Conservation (phyloP, 78 protist genomes). For the Tieghemostelium lacteum region DNA sequence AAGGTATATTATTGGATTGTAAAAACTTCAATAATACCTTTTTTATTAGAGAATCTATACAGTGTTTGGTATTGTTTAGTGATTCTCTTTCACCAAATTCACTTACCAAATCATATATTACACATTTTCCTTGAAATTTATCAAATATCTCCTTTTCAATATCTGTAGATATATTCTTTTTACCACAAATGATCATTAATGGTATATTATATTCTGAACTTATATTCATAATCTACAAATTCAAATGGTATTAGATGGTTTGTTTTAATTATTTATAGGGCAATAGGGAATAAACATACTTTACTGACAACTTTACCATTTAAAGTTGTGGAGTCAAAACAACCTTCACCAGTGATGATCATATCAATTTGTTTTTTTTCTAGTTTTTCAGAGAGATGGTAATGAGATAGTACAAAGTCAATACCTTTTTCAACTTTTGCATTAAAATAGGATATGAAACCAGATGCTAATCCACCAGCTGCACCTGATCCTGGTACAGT, state of each 20-base stretch:
- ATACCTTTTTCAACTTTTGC: slow-evolving; percentile 33
- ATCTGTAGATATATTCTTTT: background rate
- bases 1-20: too few species aligned
- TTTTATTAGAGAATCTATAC: slow-evolving; percentile 6
- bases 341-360: slow-evolving; percentile 78
- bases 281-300: background rate
- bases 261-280: background rate
- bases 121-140: background rate
- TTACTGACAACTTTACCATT: slow-evolving; percentile 35
- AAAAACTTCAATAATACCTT: too few species aligned
- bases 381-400: background rate
- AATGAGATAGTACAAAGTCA: slow-evolving; percentile 18
- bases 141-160: too few species aligned
- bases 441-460: slow-evolving; percentile 13
- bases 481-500: slow-evolving; percentile 74
- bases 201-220: background rate
- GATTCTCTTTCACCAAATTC: slow-evolving; percentile 12
- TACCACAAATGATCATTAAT: slow-evolving; percentile 58
- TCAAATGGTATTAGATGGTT: background rate
- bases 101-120: slow-evolving; percentile 10
- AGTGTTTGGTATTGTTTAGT: slow-evolving; percentile 16
- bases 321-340: slow-evolving; percentile 32
- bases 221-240: slow-evolving; percentile 1
- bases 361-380: background rate
- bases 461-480: slow-evolving; percentile 84